phyloP scores from a whole-genome alignment of 2,329 filamentous ascomycete species.

The Fusarium avenaceum region DNA sequence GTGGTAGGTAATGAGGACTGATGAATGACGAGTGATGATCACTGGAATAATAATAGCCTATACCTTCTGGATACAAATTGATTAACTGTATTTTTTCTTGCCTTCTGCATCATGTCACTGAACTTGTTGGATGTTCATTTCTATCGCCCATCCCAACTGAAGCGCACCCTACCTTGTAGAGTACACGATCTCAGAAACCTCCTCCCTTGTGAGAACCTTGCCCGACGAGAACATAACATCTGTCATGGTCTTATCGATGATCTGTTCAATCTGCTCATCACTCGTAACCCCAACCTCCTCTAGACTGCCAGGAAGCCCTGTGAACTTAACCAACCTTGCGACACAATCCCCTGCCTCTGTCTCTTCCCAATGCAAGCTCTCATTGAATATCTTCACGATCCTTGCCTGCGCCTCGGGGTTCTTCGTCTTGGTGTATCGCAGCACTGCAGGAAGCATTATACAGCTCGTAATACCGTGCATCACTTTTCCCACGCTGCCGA shows the following conservation, averaged over 20 bases:
- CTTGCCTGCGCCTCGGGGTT: slow-evolving; percentile 2
- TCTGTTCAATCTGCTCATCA: slow-evolving; percentile 21
- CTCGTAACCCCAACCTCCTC: slow-evolving; percentile 5
- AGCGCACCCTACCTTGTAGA: slow-evolving; percentile 11
- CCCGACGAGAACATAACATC: slow-evolving; percentile 31
- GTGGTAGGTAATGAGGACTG: not conserved
- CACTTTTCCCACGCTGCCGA: slow-evolving; percentile 24
- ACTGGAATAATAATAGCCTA: not conserved
- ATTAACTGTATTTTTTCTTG: not conserved
- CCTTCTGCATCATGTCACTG: not conserved
- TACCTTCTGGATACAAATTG: not conserved
- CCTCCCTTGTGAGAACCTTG: not conserved
- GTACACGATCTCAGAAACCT: slow-evolving; percentile 19
- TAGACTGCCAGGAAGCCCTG: slow-evolving; percentile 2
- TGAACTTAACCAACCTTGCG: not conserved
- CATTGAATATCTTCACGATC: slow-evolving; percentile 16
- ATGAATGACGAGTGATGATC: not conserved
- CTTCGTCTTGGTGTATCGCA: slow-evolving; percentile 13
- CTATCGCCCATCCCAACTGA: not conserved
- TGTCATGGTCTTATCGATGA: slow-evolving; percentile 29
- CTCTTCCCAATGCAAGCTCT: slow-evolving; percentile 14
- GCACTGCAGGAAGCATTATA: slow-evolving; percentile 17
- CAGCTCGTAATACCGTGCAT: slow-evolving; percentile 31
- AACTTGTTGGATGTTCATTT: not conserved
- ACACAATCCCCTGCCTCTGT: slow-evolving; percentile 16